Percentiles rank a stretch among this genome's conserved stretches.
phyloP scores from a whole-genome alignment of 257 asterid genomes.

The Anisodus tanguticus region DNA sequence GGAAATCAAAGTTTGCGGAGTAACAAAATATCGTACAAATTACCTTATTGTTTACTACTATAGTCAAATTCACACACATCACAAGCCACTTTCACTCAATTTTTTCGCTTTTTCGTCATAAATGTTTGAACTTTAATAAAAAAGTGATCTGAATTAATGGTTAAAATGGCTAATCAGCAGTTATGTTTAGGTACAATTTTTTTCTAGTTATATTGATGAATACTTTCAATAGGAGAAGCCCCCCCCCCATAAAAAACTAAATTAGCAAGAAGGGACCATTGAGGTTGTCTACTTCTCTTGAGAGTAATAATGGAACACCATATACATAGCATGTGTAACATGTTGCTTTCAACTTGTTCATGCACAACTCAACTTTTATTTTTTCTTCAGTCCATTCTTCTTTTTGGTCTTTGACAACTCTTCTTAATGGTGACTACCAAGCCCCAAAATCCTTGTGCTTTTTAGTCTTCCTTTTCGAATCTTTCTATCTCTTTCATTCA shows the following conservation, averaged over 20 bases:
- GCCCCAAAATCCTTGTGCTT: background rate
- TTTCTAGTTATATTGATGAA: background rate
- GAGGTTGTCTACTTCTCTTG: background rate
- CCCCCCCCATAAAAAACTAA: background rate
- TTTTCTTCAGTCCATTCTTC: slow-evolving; percentile 27
- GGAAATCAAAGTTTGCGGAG: background rate
- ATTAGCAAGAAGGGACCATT: slow-evolving; percentile 36
- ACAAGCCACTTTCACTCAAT: background rate
- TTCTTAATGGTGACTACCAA: slow-evolving; percentile 17
- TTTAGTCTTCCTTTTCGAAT: background rate
- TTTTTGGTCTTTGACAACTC: slow-evolving; percentile 28
- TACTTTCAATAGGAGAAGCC: background rate
- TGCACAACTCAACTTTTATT: slow-evolving; percentile 35
- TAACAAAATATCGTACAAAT: background rate
- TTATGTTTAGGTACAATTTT: background rate
- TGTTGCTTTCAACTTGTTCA: slow-evolving; percentile 45
- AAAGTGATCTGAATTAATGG: background rate
- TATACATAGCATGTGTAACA: slow-evolving; percentile 32
- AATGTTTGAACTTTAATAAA: background rate
- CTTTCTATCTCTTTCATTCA: background rate
- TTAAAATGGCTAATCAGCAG: background rate
- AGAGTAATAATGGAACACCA: slow-evolving; percentile 29
- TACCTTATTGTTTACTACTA: background rate
- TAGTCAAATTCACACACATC: background rate
- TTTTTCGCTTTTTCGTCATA: background rate